phyloP scores from a whole-genome alignment of 2,329 filamentous ascomycete genomes.

The Colletotrichum aenigma region DNA sequence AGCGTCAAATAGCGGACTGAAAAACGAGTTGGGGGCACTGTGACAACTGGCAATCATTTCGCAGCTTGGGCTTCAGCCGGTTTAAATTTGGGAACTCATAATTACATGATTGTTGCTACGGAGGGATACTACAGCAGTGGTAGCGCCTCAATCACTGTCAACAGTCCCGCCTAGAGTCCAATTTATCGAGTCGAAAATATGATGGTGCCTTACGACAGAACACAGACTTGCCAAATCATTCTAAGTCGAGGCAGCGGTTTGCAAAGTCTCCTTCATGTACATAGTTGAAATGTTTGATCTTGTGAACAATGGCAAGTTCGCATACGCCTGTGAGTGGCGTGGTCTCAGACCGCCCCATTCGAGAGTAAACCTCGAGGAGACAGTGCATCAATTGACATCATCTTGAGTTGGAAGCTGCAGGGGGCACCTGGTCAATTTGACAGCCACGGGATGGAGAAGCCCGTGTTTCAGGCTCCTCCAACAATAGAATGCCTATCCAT shows the following conservation, averaged over 20 bases:
- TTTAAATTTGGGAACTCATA: constrained; percentile 48
- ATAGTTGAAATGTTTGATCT: not conserved
- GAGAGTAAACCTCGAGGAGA: not conserved
- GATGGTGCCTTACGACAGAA: not conserved
- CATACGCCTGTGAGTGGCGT: accelerated
- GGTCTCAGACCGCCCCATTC: not conserved
- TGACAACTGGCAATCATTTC: constrained; percentile 56
- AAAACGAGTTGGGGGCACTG: constrained; percentile 53
- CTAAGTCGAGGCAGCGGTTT: not conserved
- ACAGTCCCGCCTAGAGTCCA: not conserved
- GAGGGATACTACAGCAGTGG: constrained; percentile 12
- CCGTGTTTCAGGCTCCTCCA: not conserved
- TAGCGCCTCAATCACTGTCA: constrained; percentile 1
- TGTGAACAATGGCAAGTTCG: not conserved
- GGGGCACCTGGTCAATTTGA: not conserved
- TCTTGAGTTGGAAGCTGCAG: not conserved
- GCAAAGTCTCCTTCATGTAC: not conserved
- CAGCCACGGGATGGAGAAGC: not conserved
- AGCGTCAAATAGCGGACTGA: constrained; percentile 29
- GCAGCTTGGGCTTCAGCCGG: constrained; percentile 53
- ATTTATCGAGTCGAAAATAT: not conserved
- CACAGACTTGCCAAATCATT: not conserved
- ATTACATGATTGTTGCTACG: constrained; percentile 51
- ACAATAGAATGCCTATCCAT: not conserved
- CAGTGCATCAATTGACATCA: not conserved